phyloP scores from a whole-genome alignment of 805 yeast genomes.

The Yarrowia hollandica region DNA sequence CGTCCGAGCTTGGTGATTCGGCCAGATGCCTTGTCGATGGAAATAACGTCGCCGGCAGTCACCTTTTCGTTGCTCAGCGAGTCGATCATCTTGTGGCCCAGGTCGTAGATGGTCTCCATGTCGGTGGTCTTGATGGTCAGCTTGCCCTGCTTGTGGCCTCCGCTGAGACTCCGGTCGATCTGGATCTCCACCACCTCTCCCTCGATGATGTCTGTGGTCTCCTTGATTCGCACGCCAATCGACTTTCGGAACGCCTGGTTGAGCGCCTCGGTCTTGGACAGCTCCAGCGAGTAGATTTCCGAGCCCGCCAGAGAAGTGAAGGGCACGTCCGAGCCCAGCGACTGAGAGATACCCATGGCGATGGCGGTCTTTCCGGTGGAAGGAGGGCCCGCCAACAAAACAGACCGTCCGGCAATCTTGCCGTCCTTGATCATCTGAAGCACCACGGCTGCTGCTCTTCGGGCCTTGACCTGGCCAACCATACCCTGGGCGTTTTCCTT shows the following conservation, averaged over 20 bases:
- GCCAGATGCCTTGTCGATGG: slow-evolving; percentile 94
- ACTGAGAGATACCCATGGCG: slow-evolving; percentile 75
- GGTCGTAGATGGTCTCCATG: slow-evolving; percentile 97
- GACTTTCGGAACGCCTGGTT: slow-evolving; percentile 96
- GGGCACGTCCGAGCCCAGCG: slow-evolving; percentile 72
- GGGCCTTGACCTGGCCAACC: slow-evolving; percentile 95
- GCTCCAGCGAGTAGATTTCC: slow-evolving; percentile 87
- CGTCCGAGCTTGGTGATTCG: slow-evolving; percentile 92
- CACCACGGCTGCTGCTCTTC: slow-evolving; percentile 94
- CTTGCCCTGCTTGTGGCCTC: slow-evolving; percentile 98
- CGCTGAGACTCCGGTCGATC: slow-evolving; percentile 88
- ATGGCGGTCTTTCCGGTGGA: slow-evolving; percentile 98
- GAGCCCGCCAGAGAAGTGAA: slow-evolving; percentile 94
- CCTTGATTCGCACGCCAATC: slow-evolving; percentile 92
- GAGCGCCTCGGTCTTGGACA: slow-evolving; percentile 92
- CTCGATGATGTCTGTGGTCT: slow-evolving; percentile 95
- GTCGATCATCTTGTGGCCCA: slow-evolving; percentile 92
- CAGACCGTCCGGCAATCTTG: slow-evolving; percentile 95
- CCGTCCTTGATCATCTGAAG: slow-evolving; percentile 92
- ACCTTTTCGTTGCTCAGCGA: slow-evolving; percentile 93
- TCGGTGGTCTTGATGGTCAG: slow-evolving; percentile 95
- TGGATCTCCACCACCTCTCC: slow-evolving; percentile 98
- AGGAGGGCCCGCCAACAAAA: slow-evolving; percentile 95
- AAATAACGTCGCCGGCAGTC: slow-evolving; percentile 93
- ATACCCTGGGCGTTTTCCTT: slow-evolving; percentile 83